A percentile compares a stretch with the other conserved stretches of the same genome.
phyloP scores from a whole-genome alignment of 2,329 filamentous ascomycete species.

The Neonectria hederae region DNA sequence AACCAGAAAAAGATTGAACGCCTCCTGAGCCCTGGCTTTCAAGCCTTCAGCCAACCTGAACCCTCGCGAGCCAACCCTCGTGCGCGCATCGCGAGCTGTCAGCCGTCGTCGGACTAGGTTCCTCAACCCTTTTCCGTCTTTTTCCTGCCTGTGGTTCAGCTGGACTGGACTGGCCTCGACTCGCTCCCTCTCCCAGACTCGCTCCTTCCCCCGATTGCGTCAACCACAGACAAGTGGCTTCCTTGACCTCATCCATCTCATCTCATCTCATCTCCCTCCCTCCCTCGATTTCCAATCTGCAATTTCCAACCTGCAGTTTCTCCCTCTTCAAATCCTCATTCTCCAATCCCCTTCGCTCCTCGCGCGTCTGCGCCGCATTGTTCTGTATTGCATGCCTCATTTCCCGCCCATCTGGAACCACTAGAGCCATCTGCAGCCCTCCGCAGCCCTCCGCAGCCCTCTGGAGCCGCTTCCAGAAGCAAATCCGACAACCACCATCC shows the following conservation, averaged over 20 bases:
- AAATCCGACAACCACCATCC: constrained; percentile 2
- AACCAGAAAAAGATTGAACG: constrained; percentile 25
- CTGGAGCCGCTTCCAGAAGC: constrained; percentile 16
- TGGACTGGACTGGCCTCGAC: constrained; percentile 9
- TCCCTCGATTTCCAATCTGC: neutral
- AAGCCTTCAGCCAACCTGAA: constrained; percentile 1
- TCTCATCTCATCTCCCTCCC: neutral
- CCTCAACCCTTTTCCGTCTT: neutral
- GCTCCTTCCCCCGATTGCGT: neutral
- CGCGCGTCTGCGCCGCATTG: neutral
- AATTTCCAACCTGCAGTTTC: neutral
- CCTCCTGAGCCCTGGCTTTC: constrained; percentile 14
- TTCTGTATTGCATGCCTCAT: constrained; percentile 3
- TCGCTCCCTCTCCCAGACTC: constrained; percentile 1
- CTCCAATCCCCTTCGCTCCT: constrained; percentile 1
- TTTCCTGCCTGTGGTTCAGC: constrained; percentile 5
- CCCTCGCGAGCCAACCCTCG: constrained; percentile 13
- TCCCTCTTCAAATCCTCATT: neutral
- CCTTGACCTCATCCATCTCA: neutral
- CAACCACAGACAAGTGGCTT: constrained; percentile 5
- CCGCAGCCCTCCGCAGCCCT: constrained; percentile 13
- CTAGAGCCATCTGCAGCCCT: no score
- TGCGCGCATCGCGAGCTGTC: constrained; percentile 21
- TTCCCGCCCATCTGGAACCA: constrained; percentile 5
- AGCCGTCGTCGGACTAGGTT: constrained; percentile 1